These are phyloP conservation scores for Mycena leptocephala DNA, from an alignment of 768 basidiomycete genomes.

Conservation along the genomic window DNA sequence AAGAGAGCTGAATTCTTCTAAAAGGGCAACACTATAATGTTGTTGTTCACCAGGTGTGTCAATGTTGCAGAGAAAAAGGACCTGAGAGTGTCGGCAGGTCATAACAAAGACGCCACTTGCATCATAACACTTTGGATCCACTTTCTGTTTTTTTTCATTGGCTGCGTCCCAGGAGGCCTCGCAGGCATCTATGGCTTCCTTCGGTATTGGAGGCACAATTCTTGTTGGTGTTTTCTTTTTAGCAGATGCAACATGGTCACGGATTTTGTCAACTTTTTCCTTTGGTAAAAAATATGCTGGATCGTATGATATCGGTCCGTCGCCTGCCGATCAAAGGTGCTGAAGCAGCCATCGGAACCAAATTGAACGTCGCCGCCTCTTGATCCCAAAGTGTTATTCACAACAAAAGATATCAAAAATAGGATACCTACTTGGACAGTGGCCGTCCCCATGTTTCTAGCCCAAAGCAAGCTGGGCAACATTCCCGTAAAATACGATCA, in stretches of 20 bases:
- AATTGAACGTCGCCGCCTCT: conserved; percentile 43
- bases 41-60: conserved; percentile 56
- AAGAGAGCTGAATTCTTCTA: conserved; percentile 46
- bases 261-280: conserved; percentile 49
- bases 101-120: conserved; percentile 55
- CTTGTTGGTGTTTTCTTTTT: conserved; percentile 44
- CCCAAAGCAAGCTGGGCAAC: conserved; percentile 54
- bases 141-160: conserved; percentile 48
- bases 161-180: conserved; percentile 44
- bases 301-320: neutral
- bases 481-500: conserved; percentile 41
- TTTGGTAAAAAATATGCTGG: neutral
- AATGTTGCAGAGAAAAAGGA: conserved; percentile 62
- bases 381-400: too few relatives aligned
- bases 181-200: neutral
- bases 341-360: neutral
- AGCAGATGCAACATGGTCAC: conserved; percentile 41
- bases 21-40: conserved; percentile 52
- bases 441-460: conserved; percentile 40
- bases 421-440: conserved; percentile 35
- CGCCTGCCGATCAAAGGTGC: neutral
- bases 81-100: conserved; percentile 56
- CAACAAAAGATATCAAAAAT: neutral
- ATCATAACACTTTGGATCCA: conserved; percentile 45
- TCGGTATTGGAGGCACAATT: conserved; percentile 46